Base-by-base conservation (phyloP, 805 yeast genomes). In the Saturnispora saitoi region DNA sequence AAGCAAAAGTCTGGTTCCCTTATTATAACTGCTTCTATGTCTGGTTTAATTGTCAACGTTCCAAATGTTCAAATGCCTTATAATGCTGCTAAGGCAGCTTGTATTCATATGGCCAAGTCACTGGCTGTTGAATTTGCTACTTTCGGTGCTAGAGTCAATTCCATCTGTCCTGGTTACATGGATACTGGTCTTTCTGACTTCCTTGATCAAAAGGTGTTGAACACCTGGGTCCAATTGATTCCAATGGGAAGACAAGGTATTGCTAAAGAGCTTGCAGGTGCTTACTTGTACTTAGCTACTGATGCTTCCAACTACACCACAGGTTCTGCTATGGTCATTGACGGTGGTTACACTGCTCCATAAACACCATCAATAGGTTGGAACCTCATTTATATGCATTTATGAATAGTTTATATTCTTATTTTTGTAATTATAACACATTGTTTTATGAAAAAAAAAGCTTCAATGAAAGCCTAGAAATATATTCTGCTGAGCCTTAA, bases 111-210 rank as follows among this genome's bases (percentile, higher is more conserved):
- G 58, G 78, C 84, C 32, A 81, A 73, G 64, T 85, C 93, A 1
- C 70, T 88, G 54, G 91, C 95, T n/a, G 80, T 87, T 40, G 96
- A 87, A 69, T 87, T 91, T 89, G 80, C 89, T n/a, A 77, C 80
- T 2, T 84, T 83, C 59, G 95, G 93, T n/a, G 50, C 45, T 29
- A 76, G 95, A 57, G 91, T 82, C 51, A 86, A 86, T 70, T 71
- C 86, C 24, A 76, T 86, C 29, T 80, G 88, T 12, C 95, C 95
- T 22, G 95, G 95, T 20, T 86, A 86, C 71, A 83, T 85, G 54
- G 77, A 75, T 51, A 84, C 95, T 11, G 87, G 82, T 53, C 72
- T 86, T 54, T 71, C 80, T 8, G 73, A 70, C 55, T 70, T 69
- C 47, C 62, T 75, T 8, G 76, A 77, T 30, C 58, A 61, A 32